These are phyloP conservation scores for Syncephalastrum sp. DNA, from an alignment of 371 early-diverging fungal genomes.

Conservation along the genomic window DNA sequence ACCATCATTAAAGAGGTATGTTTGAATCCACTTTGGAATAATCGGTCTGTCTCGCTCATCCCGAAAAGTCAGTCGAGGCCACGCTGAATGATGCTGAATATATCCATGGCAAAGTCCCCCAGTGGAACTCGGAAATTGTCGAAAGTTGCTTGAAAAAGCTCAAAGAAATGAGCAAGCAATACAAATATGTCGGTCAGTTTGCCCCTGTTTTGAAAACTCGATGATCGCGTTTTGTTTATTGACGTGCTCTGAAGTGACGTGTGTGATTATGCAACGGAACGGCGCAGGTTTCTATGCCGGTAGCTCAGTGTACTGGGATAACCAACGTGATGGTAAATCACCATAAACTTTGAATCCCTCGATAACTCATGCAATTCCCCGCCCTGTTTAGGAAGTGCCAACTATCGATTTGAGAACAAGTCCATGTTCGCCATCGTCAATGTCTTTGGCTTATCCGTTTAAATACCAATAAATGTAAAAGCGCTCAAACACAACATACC, in stretches of 20 bases:
- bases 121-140: conserved; percentile 70
- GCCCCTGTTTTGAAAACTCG: not conserved
- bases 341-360: not conserved
- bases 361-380: not conserved
- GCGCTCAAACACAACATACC: not conserved
- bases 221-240: conserved; percentile 1
- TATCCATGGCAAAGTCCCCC: conserved; percentile 65
- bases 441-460: conserved; percentile 59
- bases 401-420: conserved; percentile 66
- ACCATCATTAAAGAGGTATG: conserved; percentile 21
- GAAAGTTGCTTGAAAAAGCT: conserved; percentile 66
- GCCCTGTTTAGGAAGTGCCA: conserved; percentile 53
- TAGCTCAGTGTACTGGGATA: conserved; percentile 76
- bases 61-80: conserved; percentile 55
- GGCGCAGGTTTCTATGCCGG: conserved; percentile 78
- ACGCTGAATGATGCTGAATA: conserved; percentile 66
- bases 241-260: conserved; percentile 49
- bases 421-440: conserved; percentile 69
- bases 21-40: not conserved
- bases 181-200: conserved; percentile 71
- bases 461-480: too few species aligned
- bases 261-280: conserved; percentile 75
- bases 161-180: conserved; percentile 61
- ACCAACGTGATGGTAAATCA: conserved; percentile 22
- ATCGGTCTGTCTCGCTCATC: not conserved